A percentile compares a stretch with the other conserved stretches of the same genome.
phyloP scores from a whole-genome alignment of 768 basidiomycete genomes.

The Mrakia gelida region DNA sequence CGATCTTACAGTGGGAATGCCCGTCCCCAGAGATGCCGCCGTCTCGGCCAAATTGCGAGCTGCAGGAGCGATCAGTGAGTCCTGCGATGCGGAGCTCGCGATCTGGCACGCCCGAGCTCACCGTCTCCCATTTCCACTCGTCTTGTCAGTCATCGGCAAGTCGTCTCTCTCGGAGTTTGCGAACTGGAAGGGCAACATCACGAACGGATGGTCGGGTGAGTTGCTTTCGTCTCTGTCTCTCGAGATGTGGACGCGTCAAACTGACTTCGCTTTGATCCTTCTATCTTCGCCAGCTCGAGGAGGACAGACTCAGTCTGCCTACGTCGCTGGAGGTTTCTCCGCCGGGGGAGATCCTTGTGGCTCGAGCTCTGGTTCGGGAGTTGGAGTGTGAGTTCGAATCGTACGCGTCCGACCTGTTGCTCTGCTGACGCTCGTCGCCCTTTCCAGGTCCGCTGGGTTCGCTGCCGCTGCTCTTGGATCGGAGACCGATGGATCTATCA shows the following conservation, averaged over 20 bases:
- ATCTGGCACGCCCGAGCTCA: not conserved
- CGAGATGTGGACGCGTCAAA: not conserved
- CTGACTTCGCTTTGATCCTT: not conserved
- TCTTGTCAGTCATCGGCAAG: slow-evolving; percentile 36
- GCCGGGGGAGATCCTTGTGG: slow-evolving; percentile 38
- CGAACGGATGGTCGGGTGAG: slow-evolving; percentile 37
- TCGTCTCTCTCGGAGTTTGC: slow-evolving; percentile 38
- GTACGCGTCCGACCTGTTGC: too few species aligned
- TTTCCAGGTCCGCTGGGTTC: slow-evolving; percentile 35
- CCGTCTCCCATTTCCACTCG: not conserved
- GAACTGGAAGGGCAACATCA: slow-evolving; percentile 29
- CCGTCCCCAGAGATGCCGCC: slow-evolving; percentile 33
- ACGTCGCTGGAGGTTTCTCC: slow-evolving; percentile 37
- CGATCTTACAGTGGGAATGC: slow-evolving; percentile 23
- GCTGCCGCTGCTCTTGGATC: slow-evolving; percentile 36
- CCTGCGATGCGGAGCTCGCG: not conserved
- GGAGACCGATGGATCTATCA: slow-evolving; percentile 33
- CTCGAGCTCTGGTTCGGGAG: slow-evolving; percentile 37
- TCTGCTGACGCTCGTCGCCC: not conserved
- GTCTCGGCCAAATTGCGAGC: slow-evolving; percentile 34
- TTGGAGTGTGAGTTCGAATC: slow-evolving; percentile 30
- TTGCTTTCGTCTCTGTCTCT: not conserved
- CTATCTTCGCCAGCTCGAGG: slow-evolving; percentile 32
- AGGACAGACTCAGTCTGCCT: slow-evolving; percentile 38
- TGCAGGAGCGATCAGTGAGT: slow-evolving; percentile 28